Evolutionary conservation across 176 grass and related monocot species (phyloP), one percentile per base, ranked within the genome.

Genomic region (Bothriochloa decipiens): DNA sequence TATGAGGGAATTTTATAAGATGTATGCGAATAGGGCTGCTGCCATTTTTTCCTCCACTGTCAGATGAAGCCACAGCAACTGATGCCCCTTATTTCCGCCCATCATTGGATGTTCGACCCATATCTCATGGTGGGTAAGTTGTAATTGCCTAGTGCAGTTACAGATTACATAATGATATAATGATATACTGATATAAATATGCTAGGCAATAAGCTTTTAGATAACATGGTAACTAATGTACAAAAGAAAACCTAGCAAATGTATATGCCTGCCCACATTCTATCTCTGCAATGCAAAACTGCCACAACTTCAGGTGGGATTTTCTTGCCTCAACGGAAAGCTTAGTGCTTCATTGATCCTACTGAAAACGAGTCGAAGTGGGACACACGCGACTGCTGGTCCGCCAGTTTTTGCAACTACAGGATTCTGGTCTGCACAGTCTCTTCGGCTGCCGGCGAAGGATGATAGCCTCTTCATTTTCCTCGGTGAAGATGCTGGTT

Each of bases 381-480:
- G 97, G 29, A 96, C 91, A 41, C 93, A 99, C 0, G 93, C 88
- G 4, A 96, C 88, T 5, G 89, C 88, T 53, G 91, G 86, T 81
- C 90, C 86, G 20, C 69, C 73, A 55, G 92, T 83, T 76, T 89
- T 91, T 52, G 67, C 86, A 86, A 96, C 82, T 75, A 91, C 70
- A n/a, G 87, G 27, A 43, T 86, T 96, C 74, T 84, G 92, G 61
- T 82, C 85, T 52, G 72, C 61, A 17, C 68, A 40, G 11, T 94
- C 87, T 73, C 78, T 91, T 32, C 41, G 75, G 82, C 88, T 89
- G 85, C 91, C 87, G 22, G 88, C 81, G 46, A 99, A 94, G 64
- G 97, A 96, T 64, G 97, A 99, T 74, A 99, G 90, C 88, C 93
- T 96, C 58, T 93, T 85, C 85, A 92, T 99, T 90, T 99, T 99